Evolutionary conservation across 2,329 filamentous ascomycete genomes (phyloP).

Genomic region (Clarireedia hainanense): DNA sequence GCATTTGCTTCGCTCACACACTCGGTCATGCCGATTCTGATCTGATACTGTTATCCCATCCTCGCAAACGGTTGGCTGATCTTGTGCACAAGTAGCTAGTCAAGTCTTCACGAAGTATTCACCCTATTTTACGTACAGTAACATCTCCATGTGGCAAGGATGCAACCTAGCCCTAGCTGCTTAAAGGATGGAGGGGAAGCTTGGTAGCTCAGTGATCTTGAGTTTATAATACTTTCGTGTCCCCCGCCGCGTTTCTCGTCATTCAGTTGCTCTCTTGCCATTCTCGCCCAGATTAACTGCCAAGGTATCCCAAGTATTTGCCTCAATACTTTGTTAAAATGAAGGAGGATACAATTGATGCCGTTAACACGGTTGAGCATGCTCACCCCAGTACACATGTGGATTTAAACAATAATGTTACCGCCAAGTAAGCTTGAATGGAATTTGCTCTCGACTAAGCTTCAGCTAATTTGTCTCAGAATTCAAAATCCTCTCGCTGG

Average conservation of each 20-base stretch:
- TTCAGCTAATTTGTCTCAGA: not conserved
- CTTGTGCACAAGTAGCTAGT: not conserved
- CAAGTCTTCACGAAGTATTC: no score
- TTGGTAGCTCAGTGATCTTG: not conserved
- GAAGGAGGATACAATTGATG: not conserved
- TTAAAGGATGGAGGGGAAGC: not conserved
- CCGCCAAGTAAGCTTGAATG: slow-evolving; percentile 6
- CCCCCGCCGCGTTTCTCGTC: not conserved
- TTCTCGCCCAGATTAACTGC: not conserved
- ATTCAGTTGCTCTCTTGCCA: not conserved
- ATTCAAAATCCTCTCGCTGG: slow-evolving; percentile 45
- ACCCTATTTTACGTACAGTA: not conserved
- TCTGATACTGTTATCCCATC: not conserved
- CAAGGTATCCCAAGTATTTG: not conserved
- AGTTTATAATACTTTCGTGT: slow-evolving; percentile 1
- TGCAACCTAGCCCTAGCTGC: not conserved
- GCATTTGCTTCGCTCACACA: not conserved
- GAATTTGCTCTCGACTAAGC: not conserved
- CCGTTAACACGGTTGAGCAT: slow-evolving; percentile 1
- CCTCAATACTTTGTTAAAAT: not conserved
- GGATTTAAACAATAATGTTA: slow-evolving; percentile 8
- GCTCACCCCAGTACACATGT: slow-evolving; percentile 6
- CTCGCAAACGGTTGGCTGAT: not conserved
- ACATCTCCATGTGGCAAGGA: not conserved
- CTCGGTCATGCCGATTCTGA: not conserved